These are phyloP conservation scores for Penicillium antarcticum DNA, from an alignment of 495 filamentous ascomycete genomes.

Conservation along the genomic window DNA sequence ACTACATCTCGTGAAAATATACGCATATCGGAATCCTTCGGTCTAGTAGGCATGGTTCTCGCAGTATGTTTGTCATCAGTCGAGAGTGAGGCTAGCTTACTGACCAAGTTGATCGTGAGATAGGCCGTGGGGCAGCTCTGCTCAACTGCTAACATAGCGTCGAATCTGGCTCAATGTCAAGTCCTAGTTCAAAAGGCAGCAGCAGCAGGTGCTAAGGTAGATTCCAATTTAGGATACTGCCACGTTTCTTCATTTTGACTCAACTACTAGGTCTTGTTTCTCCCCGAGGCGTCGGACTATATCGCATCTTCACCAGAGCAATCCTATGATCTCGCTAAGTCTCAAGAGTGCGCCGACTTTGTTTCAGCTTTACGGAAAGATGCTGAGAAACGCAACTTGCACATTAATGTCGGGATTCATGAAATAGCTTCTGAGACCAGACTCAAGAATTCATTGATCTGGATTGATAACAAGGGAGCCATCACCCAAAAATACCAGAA, in stretches of 20 bases:
- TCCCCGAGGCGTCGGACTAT: conserved; percentile 91
- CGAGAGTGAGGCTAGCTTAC: not conserved
- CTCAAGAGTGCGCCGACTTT: conserved; percentile 58
- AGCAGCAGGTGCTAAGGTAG: conserved; percentile 72
- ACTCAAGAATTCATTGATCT: conserved; percentile 63
- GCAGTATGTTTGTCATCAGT: conserved; percentile 25
- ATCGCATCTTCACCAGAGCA: conserved; percentile 65
- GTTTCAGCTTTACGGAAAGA: conserved; percentile 67
- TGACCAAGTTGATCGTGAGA: conserved; percentile 2
- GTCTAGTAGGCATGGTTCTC: conserved; percentile 26
- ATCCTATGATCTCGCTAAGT: conserved; percentile 61
- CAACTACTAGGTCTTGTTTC: conserved; percentile 68
- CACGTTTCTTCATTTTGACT: not conserved
- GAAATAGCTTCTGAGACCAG: conserved; percentile 59
- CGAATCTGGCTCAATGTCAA: conserved; percentile 76
- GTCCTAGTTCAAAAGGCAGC: conserved; percentile 68
- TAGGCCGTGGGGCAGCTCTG: conserved; percentile 88
- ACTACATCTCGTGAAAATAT: not conserved
- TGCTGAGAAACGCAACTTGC: conserved; percentile 55
- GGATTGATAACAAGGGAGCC: conserved; percentile 63
- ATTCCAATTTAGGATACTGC: not conserved
- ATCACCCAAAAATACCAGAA: conserved; percentile 72
- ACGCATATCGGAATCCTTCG: no score
- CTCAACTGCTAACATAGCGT: conserved; percentile 71
- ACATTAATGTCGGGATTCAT: conserved; percentile 89